A percentile compares a stretch with the other conserved stretches of the same genome.
These are phyloP conservation scores for Fusarium tanahbumbuense DNA, from an alignment of 2,329 filamentous ascomycete genomes.

Conservation along the genomic window DNA sequence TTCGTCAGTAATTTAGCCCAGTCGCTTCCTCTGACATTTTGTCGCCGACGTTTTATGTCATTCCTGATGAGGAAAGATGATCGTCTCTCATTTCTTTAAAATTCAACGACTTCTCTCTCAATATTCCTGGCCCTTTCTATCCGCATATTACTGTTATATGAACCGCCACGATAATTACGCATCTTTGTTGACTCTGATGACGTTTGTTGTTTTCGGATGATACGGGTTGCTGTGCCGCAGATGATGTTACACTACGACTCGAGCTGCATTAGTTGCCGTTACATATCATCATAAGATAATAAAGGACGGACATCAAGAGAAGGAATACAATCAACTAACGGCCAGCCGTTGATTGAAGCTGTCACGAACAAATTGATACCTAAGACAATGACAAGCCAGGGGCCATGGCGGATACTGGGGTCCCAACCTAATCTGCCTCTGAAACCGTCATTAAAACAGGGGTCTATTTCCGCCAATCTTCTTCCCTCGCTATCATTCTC, in stretches of 20 bases:
- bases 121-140: too few relatives aligned
- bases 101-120: neutral
- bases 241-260: conserved; percentile 5
- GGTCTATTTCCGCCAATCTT: conserved; percentile 12
- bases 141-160: neutral
- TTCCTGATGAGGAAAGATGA: neutral
- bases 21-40: conserved; percentile 1
- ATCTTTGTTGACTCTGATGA: conserved; percentile 14
- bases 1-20: neutral
- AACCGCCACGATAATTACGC: conserved; percentile 18
- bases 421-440: conserved; percentile 27
- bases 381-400: neutral
- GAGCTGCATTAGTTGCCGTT: neutral
- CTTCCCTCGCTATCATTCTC: neutral
- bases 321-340: neutral
- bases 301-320: neutral
- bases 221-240: conserved; percentile 6
- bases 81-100: neutral
- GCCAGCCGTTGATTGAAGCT: neutral
- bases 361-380: neutral
- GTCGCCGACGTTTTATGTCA: conserved; percentile 3
- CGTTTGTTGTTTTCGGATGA: conserved; percentile 23
- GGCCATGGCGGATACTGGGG: conserved; percentile 19
- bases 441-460: conserved; percentile 30
- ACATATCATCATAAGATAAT: neutral